Evolutionary conservation across 1,284 basidiomycete genomes (phyloP), one percentile per base, ranked within the genome.

Genomic region (Exobasidium cylindrosporum): DNA sequence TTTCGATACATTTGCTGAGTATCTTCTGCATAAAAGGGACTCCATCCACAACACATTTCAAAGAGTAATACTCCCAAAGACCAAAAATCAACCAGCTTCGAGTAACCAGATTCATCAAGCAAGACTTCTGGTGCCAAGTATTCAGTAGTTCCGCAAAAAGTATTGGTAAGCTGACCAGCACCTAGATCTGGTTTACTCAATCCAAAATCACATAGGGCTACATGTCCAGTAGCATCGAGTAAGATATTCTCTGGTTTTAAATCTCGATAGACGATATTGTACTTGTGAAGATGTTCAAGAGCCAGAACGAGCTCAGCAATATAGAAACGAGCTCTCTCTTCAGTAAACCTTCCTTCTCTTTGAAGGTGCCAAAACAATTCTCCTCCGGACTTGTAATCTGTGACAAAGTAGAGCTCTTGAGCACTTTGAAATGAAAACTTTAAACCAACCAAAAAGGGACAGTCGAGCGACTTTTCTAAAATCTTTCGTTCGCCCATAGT

Each of bases 1-100:
- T 95, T 91, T 85, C 93, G 93, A 84, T 99, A 99, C 96, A 99
- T 99, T 82, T 97, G 92, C 81, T 99, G 95, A 17, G 93, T 97
- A 80, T 98, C 96, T 77, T 98, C 96, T 14, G 95, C 95, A 78
- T 98, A 99, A 83, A 99, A 99, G 40, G 96, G 96, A 80, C 90
- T 93, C 96, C 96, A 98, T 17, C 96, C 96, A 76, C 96, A 98
- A 80, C 95, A 98, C 96, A 99, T 98, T 58, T 83, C 81, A 61
- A 83, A 83, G 3, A 83, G 69, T 24, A 83, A 66, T 53, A 79
- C 78, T 55, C 93, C 94, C 11, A 97, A 83, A 55, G 89, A 92
- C 96, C 96, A 99, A 80, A 98, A 98, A 80, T 99, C 96, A 70
- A 99, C 96, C 61, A 97, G 87, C 82, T 98, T 98, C 61, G 91